Conservation (phyloP, 2,329 filamentous ascomycete genomes). For the Ceratocystis papillata region DNA sequence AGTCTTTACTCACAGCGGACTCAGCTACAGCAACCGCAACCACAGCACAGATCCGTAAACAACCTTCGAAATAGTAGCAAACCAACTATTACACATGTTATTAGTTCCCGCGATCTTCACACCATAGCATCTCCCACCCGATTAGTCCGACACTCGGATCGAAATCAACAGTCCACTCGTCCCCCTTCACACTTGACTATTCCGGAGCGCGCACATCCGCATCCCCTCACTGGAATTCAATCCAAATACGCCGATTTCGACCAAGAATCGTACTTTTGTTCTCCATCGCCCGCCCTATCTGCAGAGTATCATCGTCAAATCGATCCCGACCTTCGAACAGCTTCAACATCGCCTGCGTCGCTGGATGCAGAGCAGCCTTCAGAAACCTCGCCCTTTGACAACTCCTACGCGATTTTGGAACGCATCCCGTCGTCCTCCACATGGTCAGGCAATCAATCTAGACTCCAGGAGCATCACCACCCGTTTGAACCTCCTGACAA, state of each 20-base stretch:
- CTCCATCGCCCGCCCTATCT: background rate
- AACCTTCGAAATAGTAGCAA: background rate
- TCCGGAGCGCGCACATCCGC: background rate
- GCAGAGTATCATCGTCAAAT: background rate
- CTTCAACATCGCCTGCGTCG: slow-evolving; percentile 6
- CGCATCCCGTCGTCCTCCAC: background rate
- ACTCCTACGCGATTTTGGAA: slow-evolving; percentile 8
- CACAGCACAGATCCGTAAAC: background rate
- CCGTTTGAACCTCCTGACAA: background rate
- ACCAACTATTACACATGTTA: slow-evolving; percentile 1
- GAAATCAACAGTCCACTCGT: background rate
- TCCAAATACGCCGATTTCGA: background rate
- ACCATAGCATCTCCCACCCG: background rate
- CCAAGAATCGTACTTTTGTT: background rate
- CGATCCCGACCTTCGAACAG: background rate
- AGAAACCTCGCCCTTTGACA: slow-evolving; percentile 3
- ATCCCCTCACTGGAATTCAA: slow-evolving; percentile 8
- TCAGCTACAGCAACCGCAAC: background rate
- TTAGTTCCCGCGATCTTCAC: background rate
- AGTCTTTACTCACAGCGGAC: background rate
- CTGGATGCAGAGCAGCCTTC: background rate
- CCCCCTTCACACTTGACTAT: background rate
- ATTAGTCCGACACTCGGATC: slow-evolving; percentile 1
- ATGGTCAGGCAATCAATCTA: background rate
- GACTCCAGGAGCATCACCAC: background rate